A percentile compares a stretch with the other conserved stretches of the same genome.
Evolutionary conservation across 2,329 filamentous ascomycete genomes (phyloP).

Genomic region (Pestalotiopsis sp.): DNA sequence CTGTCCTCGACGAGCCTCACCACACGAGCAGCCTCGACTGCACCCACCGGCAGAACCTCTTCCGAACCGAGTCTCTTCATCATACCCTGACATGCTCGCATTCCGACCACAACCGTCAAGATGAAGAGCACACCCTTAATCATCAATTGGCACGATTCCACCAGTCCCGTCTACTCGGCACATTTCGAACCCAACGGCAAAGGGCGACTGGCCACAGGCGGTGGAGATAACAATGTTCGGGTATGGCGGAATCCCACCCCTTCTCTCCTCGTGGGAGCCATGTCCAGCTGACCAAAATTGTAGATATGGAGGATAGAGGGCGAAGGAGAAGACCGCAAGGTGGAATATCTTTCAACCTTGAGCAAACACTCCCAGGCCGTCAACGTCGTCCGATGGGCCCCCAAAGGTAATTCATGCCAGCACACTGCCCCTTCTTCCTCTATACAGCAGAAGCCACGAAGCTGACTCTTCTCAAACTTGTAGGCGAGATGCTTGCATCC

Average conservation of each 20-base stretch:
- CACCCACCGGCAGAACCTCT: not conserved
- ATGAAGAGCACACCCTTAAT: slow-evolving; percentile 98
- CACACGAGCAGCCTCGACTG: not conserved
- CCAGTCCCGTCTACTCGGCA: slow-evolving; percentile 93
- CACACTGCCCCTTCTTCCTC: not conserved
- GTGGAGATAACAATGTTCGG: slow-evolving; percentile 95
- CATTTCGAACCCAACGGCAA: slow-evolving; percentile 95
- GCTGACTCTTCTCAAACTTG: not conserved
- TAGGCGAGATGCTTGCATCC: slow-evolving; percentile 90
- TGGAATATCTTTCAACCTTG: slow-evolving; percentile 89
- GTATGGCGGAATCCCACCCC: slow-evolving; percentile 49
- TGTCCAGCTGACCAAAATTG: not conserved
- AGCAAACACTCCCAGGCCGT: slow-evolving; percentile 95
- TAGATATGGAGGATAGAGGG: slow-evolving; percentile 83
- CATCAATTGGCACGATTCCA: slow-evolving; percentile 98
- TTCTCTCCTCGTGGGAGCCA: not conserved
- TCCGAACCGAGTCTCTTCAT: not conserved
- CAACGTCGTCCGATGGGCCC: slow-evolving; percentile 95
- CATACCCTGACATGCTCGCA: slow-evolving; percentile 17
- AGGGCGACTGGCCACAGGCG: slow-evolving; percentile 87
- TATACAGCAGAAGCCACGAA: not conserved
- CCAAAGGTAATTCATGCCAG: slow-evolving; percentile 67
- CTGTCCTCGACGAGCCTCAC: not conserved
- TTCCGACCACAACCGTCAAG: slow-evolving; percentile 34
- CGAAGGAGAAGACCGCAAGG: slow-evolving; percentile 82